phyloP scores from a whole-genome alignment of 2,329 filamentous ascomycete genomes.

The Aureobasidium sp. region DNA sequence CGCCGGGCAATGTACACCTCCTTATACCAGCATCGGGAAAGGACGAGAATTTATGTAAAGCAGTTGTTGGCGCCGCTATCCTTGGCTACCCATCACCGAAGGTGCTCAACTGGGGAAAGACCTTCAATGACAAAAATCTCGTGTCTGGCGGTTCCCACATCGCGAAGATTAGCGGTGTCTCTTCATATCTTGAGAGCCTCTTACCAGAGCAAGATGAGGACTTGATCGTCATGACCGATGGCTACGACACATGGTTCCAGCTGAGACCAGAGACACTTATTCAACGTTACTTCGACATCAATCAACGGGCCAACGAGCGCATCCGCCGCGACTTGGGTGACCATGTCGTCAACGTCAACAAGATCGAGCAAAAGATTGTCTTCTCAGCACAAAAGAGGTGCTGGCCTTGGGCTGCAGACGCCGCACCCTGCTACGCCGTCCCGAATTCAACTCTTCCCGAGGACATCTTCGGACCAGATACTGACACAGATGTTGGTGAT shows the following conservation, averaged over 20 bases:
- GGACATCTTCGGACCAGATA: constrained; percentile 43
- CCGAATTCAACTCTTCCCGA: constrained; percentile 45
- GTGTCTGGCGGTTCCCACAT: constrained; percentile 19
- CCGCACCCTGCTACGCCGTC: constrained; percentile 46
- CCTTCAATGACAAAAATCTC: not conserved
- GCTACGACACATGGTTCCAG: constrained; percentile 58
- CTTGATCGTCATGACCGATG: constrained; percentile 58
- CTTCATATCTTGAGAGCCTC: constrained; percentile 25
- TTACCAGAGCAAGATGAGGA: constrained; percentile 34
- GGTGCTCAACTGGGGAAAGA: constrained; percentile 22
- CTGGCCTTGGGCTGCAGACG: constrained; percentile 34
- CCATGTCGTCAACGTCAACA: constrained; percentile 19
- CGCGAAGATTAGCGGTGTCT: constrained; percentile 24
- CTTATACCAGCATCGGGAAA: constrained; percentile 3
- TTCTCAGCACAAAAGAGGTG: constrained; percentile 52
- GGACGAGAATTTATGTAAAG: constrained; percentile 21
- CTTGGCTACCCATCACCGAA: constrained; percentile 23
- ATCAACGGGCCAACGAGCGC: constrained; percentile 36
- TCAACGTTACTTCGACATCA: constrained; percentile 48
- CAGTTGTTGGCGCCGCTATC: constrained; percentile 21
- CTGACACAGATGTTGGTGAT: constrained; percentile 41
- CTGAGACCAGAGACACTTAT: constrained; percentile 58
- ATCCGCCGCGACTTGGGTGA: constrained; percentile 32
- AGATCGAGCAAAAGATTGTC: constrained; percentile 47
- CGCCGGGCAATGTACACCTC: constrained; percentile 1